Evolutionary conservation across 2,329 filamentous ascomycete species (phyloP), one percentile per base, ranked within the genome.

Genomic region (Calonectria naviculata): DNA sequence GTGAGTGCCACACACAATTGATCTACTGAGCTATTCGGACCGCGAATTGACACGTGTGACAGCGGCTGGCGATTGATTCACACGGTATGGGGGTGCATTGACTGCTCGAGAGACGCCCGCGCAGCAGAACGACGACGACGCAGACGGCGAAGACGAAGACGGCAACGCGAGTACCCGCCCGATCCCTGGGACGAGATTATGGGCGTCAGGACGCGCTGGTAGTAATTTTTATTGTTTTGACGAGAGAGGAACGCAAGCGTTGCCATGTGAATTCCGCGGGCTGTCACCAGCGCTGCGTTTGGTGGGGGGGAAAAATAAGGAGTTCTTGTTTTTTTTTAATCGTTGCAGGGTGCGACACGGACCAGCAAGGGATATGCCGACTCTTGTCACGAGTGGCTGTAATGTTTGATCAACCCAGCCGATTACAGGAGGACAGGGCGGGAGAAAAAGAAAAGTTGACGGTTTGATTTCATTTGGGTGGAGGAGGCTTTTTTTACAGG

Each of bases 61-160:
- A 81, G 80, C 19, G 67, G 68, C 10, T 80, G 78, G 76, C 74
- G 80, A 52, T 68, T 80, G 31, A 41, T 80, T n/a, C 80, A 80
- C 68, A 71, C 75, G 1, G 13, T 80, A n/a, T 79, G 78, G 76
- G 79, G 77, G 1, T 81, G 79, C 61, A 70, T 75, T 5, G 78
- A 80, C 31, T 79, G 77, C 44, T 79, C 78, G 8, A 73, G 72
- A 4, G 76, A 79, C 24, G 72, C 75, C 24, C 76, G 62, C 21
- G 67, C 52, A 10, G 72, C 49, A 70, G 75, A 73, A 44, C 56
- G n/a, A 73, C 70, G 38, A 71, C 73, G 24, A 65, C 41, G 26
- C 73, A 71, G 52, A 76, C 68, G 60, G 52, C 71, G 36, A 70
- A 62, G 65, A 71, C 52, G 73, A 64, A 68, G 76, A 36, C 66